Base-by-base conservation (phyloP, 2,329 filamentous ascomycete genomes). In the Epichloe uncinata region DNA sequence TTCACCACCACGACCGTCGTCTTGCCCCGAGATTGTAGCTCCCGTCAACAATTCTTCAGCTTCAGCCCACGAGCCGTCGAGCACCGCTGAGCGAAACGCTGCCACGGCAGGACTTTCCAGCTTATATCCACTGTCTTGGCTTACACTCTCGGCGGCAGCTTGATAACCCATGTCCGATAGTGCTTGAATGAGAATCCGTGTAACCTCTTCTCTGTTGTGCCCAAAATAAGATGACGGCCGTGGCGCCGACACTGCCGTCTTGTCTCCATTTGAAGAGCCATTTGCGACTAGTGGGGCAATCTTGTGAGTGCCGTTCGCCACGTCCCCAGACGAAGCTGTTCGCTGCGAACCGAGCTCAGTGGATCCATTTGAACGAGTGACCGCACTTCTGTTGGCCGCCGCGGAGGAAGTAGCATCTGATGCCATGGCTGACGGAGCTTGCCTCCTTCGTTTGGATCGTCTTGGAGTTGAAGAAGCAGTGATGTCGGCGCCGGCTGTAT, bases 201-300 rank as follows among this genome's bases (percentile, higher is more conserved):
- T 95, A 42, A 97, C 84, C 69, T 98, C 91, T 71, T 95, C 89
- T 63, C 88, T 81, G 62, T 93, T 81, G 63, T 97, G 91, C 16
- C 89, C 90, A 61, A 82, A 84, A 65, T 94, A 97, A 30, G 64
- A 67, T 42, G 58, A 46, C 2, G 60, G 54, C 12, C 53, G 55
- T 34, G 53, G 52, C 18, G 49, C 48, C 12, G 50, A 45, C 15
- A 52, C 40, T 22, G 46, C 52, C 46, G 50, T 53, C 51, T 60
- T 62, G 15, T 60, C 57, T 34, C 60, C 59, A 45, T 55, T 63
- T 12, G 73, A 66, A 38, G 77, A 74, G 36, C 82, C 79, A 59
- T 85, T 85, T 47, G 73, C 63, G 18, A 72, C 63, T 7, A 42
- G 20, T 50, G 66, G 64, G 49, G 66, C 62, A 12, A 69, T 53